These are phyloP conservation scores for Cryptococcus maquisensis DNA, from an alignment of 1,284 basidiomycete genomes.

Conservation along the genomic window DNA sequence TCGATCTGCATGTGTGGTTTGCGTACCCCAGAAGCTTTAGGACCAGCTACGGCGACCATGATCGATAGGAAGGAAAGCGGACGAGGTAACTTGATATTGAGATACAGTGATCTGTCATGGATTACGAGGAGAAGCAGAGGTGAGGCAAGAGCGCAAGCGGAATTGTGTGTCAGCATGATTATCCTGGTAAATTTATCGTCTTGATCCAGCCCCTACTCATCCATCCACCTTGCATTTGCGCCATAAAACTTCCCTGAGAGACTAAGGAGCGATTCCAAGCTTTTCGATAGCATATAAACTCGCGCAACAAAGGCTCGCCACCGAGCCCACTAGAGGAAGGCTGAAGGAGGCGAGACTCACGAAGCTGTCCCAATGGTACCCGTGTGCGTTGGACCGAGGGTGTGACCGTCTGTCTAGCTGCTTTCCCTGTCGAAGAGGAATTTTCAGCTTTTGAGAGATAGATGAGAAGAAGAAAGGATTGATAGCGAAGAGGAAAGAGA, in stretches of 20 bases:
- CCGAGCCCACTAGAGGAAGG: neutral
- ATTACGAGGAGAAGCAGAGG: neutral
- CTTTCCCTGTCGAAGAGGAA: no score
- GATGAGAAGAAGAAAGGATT: slow-evolving; percentile 1
- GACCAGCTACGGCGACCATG: slow-evolving; percentile 35
- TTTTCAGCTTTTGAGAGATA: neutral
- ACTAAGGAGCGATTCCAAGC: neutral
- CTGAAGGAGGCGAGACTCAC: slow-evolving; percentile 5
- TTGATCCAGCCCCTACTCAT: neutral
- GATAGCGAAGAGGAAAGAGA: slow-evolving; percentile 3
- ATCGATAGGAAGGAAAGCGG: neutral
- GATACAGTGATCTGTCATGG: slow-evolving; percentile 9
- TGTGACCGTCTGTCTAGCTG: no score
- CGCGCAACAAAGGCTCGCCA: neutral
- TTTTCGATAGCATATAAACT: no score
- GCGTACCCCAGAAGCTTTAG: slow-evolving; percentile 31
- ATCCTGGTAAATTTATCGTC: neutral
- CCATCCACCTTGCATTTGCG: neutral
- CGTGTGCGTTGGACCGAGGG: no score
- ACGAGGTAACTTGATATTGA: neutral
- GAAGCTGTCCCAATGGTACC: slow-evolving; percentile 9
- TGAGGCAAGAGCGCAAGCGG: neutral
- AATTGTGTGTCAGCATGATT: slow-evolving; percentile 5
- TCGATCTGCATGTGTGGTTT: neutral
- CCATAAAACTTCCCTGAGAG: neutral